Percentiles rank a stretch among this genome's conserved stretches.
These are phyloP conservation scores for Botrytis medusae DNA, from an alignment of 2,329 filamentous ascomycete species.

Conservation along the genomic window DNA sequence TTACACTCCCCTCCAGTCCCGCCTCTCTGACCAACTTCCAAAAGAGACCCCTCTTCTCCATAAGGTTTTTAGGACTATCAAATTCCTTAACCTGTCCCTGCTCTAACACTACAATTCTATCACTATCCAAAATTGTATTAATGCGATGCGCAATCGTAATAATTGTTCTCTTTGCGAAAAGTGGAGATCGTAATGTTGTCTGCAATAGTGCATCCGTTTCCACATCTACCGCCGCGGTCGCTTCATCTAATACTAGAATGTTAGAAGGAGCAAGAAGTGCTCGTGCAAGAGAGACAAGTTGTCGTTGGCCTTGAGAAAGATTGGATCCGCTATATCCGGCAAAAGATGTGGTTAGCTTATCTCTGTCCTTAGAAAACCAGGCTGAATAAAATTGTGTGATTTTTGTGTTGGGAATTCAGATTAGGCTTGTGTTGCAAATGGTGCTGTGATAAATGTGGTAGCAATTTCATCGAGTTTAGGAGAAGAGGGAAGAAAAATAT, in stretches of 20 bases:
- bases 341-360: slow-evolving; percentile 21
- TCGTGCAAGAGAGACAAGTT: slow-evolving; percentile 89
- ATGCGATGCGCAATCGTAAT: slow-evolving; percentile 98
- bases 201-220: slow-evolving; percentile 68
- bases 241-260: slow-evolving; percentile 95
- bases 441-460: neutral
- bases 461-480: slow-evolving; percentile 6
- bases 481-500: neutral
- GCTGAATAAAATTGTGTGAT: neutral
- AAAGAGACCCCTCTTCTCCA: slow-evolving; percentile 76
- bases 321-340: slow-evolving; percentile 69
- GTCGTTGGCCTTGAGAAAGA: slow-evolving; percentile 89
- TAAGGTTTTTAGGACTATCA: slow-evolving; percentile 77
- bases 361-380: neutral
- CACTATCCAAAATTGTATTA: slow-evolving; percentile 88
- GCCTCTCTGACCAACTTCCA: slow-evolving; percentile 90
- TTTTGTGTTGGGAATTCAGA: neutral
- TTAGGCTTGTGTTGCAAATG: slow-evolving; percentile 1
- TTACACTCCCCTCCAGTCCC: slow-evolving; percentile 54
- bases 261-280: slow-evolving; percentile 94
- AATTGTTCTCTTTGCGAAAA: slow-evolving; percentile 90
- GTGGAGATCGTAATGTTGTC: slow-evolving; percentile 59
- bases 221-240: slow-evolving; percentile 74
- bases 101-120: slow-evolving; percentile 91
- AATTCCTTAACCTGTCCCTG: slow-evolving; percentile 90